These are phyloP conservation scores for Sugiyamaella boreocaroliniensis DNA, from an alignment of 805 yeast species.

Conservation along the genomic window DNA sequence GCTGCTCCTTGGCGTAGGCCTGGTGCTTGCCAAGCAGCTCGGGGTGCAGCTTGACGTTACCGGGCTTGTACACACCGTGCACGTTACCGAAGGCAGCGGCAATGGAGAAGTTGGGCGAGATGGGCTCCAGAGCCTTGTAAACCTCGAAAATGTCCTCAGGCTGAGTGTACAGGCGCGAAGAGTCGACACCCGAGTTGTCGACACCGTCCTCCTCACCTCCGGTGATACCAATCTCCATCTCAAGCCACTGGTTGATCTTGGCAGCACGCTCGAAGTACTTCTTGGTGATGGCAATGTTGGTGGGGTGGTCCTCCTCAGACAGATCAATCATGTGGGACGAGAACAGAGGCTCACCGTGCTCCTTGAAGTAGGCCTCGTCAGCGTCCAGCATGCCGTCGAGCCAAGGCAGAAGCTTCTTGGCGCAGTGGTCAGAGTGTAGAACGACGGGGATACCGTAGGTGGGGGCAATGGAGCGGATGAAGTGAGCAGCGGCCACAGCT, in stretches of 20 bases:
- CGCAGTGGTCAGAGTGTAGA: constrained; percentile 98
- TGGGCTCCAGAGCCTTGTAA: constrained; percentile 80
- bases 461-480: constrained; percentile 95
- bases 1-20: constrained; percentile 68
- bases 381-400: constrained; percentile 96
- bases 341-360: constrained; percentile 90
- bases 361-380: constrained; percentile 85
- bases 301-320: constrained; percentile 94
- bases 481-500: constrained; percentile 95
- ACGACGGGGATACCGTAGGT: constrained; percentile 94
- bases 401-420: constrained; percentile 96
- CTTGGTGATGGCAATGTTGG: constrained; percentile 89
- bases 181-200: constrained; percentile 89
- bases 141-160: constrained; percentile 93
- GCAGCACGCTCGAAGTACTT: constrained; percentile 92
- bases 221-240: constrained; percentile 99
- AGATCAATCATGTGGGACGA: constrained; percentile 98
- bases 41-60: constrained; percentile 92
- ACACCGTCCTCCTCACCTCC: constrained; percentile 99
- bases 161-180: constrained; percentile 83
- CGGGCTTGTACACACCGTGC: constrained; percentile 99
- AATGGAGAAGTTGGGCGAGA: constrained; percentile 96
- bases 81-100: constrained; percentile 99
- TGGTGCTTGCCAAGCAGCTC: constrained; percentile 94
- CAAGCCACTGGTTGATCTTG: constrained; percentile 94